Evolutionary conservation across 2,329 filamentous ascomycete genomes (phyloP).

Genomic region (Lizonia empirigonia): DNA sequence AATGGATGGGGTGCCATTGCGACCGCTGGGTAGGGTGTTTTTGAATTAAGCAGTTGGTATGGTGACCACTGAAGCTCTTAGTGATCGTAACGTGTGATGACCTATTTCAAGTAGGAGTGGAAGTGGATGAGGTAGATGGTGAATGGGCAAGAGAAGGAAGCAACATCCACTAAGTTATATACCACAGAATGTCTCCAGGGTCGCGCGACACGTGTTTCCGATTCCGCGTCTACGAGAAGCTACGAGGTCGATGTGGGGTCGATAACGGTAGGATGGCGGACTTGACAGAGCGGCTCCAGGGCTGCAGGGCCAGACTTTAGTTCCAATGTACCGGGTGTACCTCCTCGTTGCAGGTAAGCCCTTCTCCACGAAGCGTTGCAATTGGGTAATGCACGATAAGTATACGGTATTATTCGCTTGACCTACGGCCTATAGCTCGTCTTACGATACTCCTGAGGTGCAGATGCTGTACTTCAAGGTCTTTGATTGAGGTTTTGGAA

Average conservation of each 20-base stretch:
- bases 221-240: slow-evolving; percentile 12
- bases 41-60: background rate
- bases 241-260: slow-evolving; percentile 12
- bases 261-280: slow-evolving; percentile 9
- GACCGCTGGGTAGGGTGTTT: background rate
- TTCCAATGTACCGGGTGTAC: slow-evolving; percentile 12
- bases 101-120: background rate
- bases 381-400: slow-evolving; percentile 1
- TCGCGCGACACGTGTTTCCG: slow-evolving; percentile 6
- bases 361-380: background rate
- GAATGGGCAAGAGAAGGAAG: background rate
- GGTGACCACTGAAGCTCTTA: background rate
- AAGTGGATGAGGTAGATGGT: background rate
- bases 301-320: background rate
- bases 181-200: background rate
- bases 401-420: background rate
- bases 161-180: background rate
- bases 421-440: background rate
- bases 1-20: slow-evolving; percentile 57
- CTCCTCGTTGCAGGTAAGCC: slow-evolving; percentile 10
- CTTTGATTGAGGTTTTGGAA: background rate
- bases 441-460: background rate
- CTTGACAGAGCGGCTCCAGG: slow-evolving; percentile 1
- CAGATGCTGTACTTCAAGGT: background rate
- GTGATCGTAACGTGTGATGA: background rate